Percentiles rank a stretch among this genome's conserved stretches.
phyloP scores from a whole-genome alignment of 371 early-diverging fungal genomes.

The Mortierella sp. region DNA sequence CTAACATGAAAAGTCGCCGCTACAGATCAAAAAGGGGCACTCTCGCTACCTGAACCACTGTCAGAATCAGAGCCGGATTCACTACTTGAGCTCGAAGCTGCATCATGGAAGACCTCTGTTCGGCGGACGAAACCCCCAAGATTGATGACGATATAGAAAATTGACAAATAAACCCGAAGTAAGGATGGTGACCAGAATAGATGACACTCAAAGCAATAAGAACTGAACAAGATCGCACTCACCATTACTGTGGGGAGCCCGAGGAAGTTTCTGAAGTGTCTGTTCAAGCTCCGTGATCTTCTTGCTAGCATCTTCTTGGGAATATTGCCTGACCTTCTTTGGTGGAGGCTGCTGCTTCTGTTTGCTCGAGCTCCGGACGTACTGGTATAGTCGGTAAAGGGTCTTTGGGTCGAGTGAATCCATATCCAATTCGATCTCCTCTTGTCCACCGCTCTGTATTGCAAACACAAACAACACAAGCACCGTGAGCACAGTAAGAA shows the following conservation, averaged over 20 bases:
- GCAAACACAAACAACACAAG: not conserved
- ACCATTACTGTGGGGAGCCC: slow-evolving; percentile 30
- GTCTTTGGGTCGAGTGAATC: slow-evolving; percentile 88
- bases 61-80: slow-evolving; percentile 72
- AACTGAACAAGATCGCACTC: not conserved
- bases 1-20: not conserved
- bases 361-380: slow-evolving; percentile 68
- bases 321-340: slow-evolving; percentile 61
- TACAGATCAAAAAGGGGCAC: slow-evolving; percentile 37
- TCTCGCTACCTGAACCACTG: slow-evolving; percentile 80
- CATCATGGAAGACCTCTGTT: not conserved
- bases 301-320: slow-evolving; percentile 61
- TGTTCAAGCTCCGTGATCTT: slow-evolving; percentile 73
- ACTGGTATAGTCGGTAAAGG: slow-evolving; percentile 85
- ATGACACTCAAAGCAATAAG: too few species aligned
- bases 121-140: not conserved
- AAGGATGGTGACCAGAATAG: not conserved
- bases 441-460: slow-evolving; percentile 69
- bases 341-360: slow-evolving; percentile 17
- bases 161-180: not conserved
- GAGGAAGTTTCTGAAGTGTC: slow-evolving; percentile 69
- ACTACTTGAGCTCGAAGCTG: slow-evolving; percentile 63
- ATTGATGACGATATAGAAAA: not conserved
- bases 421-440: slow-evolving; percentile 96
- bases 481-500: too few species aligned